A percentile compares a stretch with the other conserved stretches of the same genome.
Evolutionary conservation across 176 grass and related monocot species (phyloP).

Genomic region (Oryza meyeriana): DNA sequence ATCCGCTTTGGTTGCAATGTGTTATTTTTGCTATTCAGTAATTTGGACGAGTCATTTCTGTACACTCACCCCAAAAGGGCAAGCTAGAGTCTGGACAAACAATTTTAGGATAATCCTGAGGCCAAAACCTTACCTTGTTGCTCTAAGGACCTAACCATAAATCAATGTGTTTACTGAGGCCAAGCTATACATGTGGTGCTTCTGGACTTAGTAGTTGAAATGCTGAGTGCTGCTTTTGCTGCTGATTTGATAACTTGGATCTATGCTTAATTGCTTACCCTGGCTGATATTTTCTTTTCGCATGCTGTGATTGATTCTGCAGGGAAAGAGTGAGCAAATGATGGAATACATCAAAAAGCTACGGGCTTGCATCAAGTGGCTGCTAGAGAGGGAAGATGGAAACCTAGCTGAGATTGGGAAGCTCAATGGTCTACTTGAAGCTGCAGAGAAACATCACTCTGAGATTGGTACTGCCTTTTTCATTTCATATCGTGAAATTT

Average conservation of each 20-base stretch:
- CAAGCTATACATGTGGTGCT: neutral
- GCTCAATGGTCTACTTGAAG: constrained; percentile 40
- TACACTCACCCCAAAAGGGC: neutral
- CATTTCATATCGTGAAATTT: neutral
- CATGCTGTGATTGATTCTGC: neutral
- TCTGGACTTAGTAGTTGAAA: neutral
- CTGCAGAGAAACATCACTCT: constrained; percentile 35
- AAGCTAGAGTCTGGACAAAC: neutral
- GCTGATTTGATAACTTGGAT: neutral
- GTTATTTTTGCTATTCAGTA: neutral
- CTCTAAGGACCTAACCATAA: neutral
- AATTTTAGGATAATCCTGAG: neutral
- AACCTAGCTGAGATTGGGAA: constrained; percentile 43
- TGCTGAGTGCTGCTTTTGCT: neutral
- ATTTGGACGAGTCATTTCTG: neutral
- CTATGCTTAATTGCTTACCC: neutral
- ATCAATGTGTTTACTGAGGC: neutral
- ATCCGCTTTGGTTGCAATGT: neutral
- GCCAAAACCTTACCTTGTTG: neutral
- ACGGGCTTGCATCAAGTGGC: constrained; percentile 64
- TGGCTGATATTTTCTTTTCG: neutral
- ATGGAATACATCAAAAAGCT: constrained; percentile 79
- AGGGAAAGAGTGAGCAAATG: constrained; percentile 82
- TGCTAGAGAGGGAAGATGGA: constrained; percentile 54
- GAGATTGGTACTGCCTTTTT: constrained; percentile 45